Base-by-base conservation (phyloP, 73 alveolate genomes). In the Symbiodinium pilosum region DNA sequence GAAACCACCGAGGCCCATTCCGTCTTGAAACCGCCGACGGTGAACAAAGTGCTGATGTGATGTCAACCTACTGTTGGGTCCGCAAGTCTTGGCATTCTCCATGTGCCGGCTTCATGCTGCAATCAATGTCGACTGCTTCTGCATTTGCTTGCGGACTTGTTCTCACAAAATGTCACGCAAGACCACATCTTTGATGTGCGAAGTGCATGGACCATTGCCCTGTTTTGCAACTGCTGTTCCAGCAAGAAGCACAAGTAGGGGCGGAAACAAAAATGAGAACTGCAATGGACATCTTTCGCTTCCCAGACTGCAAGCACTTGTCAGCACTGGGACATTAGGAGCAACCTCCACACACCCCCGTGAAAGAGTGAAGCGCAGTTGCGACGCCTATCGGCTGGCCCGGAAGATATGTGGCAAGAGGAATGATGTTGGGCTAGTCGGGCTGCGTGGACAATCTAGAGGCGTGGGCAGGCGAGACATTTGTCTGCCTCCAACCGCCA, bases 171-270 rank as follows among this genome's bases (percentile, higher is more conserved):
- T n/a, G n/a, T n/a, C 81, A 64, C 81, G 9, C 81, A 64, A n/a
- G 38, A 64, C 81, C 24, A n/a, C 81, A 64, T 64, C 81, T 64
- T 64, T 9, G 81, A 64, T n/a, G 81, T n/a, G 24, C 34, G 81
- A 14, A 24, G 81, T 9, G 34, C 30, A 38, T 38, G 30, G 81
- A 64, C 81, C 81, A 64, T 28, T 64, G 81, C 39, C 9, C 81
- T 64, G 81, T 38, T 64, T 64, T 34, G 81, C 81, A 32, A n/a
- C 81, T 64, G 81, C 81, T 64, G 81, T 64, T 64, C 81, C 81
- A 64, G 81, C 81, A n/a, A 64, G 59, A 6, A 14, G 59, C 59
- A 47, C 59, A 14, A 9, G n/a, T n/a, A n/a, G n/a, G n/a, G n/a
- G n/a, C n/a, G n/a, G n/a, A n/a, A n/a, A n/a, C n/a, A n/a, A n/a